These are phyloP conservation scores for Sugiyamaella neomexicana DNA, from an alignment of 1,139 yeast genomes.

Conservation along the genomic window DNA sequence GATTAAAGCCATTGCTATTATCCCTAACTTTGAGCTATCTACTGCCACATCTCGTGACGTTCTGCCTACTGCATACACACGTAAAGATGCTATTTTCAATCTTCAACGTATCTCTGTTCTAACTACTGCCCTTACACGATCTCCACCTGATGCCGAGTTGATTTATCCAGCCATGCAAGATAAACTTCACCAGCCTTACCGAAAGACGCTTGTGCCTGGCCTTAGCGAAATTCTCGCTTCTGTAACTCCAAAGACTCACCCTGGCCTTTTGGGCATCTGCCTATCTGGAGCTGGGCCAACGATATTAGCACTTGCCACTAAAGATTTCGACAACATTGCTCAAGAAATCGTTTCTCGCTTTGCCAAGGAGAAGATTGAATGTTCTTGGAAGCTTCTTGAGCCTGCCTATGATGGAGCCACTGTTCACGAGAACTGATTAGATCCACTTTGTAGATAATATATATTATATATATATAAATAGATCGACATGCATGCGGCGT, in stretches of 20 bases:
- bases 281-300: constrained; percentile 98
- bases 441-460: neutral
- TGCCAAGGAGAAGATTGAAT: constrained; percentile 61
- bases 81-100: constrained; percentile 84
- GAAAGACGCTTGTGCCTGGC: constrained; percentile 89
- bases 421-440: constrained; percentile 18
- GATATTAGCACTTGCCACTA: constrained; percentile 88
- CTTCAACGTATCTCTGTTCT: constrained; percentile 73
- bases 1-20: constrained; percentile 84
- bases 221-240: constrained; percentile 75
- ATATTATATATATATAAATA: constrained; percentile 2
- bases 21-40: constrained; percentile 91
- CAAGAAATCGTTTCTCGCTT: constrained; percentile 69
- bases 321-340: constrained; percentile 83
- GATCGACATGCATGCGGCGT: neutral
- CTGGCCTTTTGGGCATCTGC: constrained; percentile 90
- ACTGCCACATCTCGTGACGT: constrained; percentile 91
- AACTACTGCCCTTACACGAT: constrained; percentile 79
- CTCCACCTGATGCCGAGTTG: constrained; percentile 76
- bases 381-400: constrained; percentile 80
- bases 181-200: constrained; percentile 91
- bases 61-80: constrained; percentile 75
- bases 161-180: constrained; percentile 97
- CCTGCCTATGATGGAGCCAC: constrained; percentile 86
- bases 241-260: constrained; percentile 77